Percentiles rank a stretch among this genome's conserved stretches.
These are phyloP conservation scores for Alternaria arbusti DNA, from an alignment of 2,329 filamentous ascomycete species.

Conservation along the genomic window DNA sequence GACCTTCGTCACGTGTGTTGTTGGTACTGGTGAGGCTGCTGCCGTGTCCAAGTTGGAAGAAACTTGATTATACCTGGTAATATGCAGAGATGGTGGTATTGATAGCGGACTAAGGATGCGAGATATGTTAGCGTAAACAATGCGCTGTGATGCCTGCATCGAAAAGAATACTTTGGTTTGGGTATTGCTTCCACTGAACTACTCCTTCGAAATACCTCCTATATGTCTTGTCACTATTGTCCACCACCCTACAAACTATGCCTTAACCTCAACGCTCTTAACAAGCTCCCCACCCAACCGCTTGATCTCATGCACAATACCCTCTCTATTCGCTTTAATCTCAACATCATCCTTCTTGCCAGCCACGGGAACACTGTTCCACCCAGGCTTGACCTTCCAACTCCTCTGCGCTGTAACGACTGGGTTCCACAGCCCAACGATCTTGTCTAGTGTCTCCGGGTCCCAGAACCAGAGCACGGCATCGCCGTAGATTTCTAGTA, in stretches of 20 bases:
- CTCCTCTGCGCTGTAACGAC: slow-evolving; percentile 56
- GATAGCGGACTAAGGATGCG: not conserved
- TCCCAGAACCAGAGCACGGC: slow-evolving; percentile 83
- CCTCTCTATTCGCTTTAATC: slow-evolving; percentile 70
- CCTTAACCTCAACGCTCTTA: slow-evolving; percentile 33
- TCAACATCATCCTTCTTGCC: slow-evolving; percentile 41
- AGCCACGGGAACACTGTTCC: slow-evolving; percentile 65
- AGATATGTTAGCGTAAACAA: not conserved
- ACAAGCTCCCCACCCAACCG: slow-evolving; percentile 68
- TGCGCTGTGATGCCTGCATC: not conserved
- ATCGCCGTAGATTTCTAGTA: slow-evolving; percentile 70
- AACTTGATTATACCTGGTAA: not conserved
- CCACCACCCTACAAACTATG: not conserved
- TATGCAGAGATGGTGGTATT: not conserved
- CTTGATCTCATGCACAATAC: slow-evolving; percentile 75
- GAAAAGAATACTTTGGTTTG: not conserved
- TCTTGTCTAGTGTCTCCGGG: slow-evolving; percentile 60
- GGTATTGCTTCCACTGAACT: not conserved
- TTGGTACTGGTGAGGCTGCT: not conserved
- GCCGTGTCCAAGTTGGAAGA: not conserved
- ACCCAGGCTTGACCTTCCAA: slow-evolving; percentile 75
- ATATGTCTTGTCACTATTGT: not conserved
- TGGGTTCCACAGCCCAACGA: slow-evolving; percentile 72
- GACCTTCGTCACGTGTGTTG: not conserved
- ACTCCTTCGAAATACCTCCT: not conserved